Evolutionary conservation across 495 filamentous ascomycete genomes (phyloP).

Genomic region (Penicilliopsis zonata): DNA sequence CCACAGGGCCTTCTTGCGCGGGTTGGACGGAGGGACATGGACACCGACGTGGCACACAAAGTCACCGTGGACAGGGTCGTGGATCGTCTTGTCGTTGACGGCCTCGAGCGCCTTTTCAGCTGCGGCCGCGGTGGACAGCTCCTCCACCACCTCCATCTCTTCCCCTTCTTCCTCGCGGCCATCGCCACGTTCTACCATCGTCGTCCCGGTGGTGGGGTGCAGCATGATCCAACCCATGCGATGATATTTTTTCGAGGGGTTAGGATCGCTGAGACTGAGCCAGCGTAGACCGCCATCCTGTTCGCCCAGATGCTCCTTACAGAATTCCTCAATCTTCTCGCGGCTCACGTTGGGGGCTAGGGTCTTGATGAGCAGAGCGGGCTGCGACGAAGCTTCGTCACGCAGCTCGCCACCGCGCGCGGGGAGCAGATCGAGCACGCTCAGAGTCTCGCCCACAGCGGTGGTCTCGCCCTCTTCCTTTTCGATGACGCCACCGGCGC

Average conservation of each 20-base stretch:
- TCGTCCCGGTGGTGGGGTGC: constrained; percentile 57
- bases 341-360: constrained; percentile 93
- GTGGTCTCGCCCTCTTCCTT: constrained; percentile 91
- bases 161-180: constrained; percentile 52
- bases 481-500: constrained; percentile 73
- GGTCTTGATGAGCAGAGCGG: constrained; percentile 93
- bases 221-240: constrained; percentile 98
- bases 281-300: constrained; percentile 80
- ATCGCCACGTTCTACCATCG: constrained; percentile 43
- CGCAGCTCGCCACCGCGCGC: constrained; percentile 66
- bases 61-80: constrained; percentile 82
- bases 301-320: constrained; percentile 82
- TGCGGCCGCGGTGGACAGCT: constrained; percentile 24
- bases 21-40: constrained; percentile 73
- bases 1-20: constrained; percentile 94
- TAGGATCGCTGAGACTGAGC: constrained; percentile 90
- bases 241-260: constrained; percentile 92
- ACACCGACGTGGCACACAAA: constrained; percentile 97
- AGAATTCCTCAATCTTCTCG: constrained; percentile 84
- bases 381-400: constrained; percentile 72
- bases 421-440: constrained; percentile 80
- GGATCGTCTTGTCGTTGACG: constrained; percentile 91
- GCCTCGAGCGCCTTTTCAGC: constrained; percentile 82
- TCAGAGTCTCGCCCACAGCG: constrained; percentile 80
- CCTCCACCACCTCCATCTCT: constrained; percentile 31